Percentiles rank a stretch among this genome's conserved stretches.
phyloP scores from a whole-genome alignment of 164 flowering plant species.

The Umbilicus rupestris region DNA sequence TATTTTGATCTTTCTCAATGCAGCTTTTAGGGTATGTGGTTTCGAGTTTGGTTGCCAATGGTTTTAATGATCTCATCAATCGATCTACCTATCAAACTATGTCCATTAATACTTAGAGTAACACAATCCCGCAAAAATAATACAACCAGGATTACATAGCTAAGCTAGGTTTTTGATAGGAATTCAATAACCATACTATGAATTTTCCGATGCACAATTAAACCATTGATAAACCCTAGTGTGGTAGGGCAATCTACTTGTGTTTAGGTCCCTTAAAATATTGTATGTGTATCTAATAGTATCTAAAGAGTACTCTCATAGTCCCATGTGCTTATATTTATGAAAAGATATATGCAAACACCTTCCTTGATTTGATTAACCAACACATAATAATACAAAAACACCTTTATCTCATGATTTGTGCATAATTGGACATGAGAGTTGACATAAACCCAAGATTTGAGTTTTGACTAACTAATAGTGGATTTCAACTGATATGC shows the following conservation, averaged over 20 bases:
- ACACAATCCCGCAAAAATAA: conserved; percentile 3
- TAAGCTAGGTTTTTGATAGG: background rate
- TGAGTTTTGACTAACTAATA: conserved; percentile 1
- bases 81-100: background rate
- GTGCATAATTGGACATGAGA: conserved; percentile 3
- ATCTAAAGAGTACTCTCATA: background rate
- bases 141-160: background rate
- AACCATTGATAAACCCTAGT: too few species aligned
- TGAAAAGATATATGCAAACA: background rate
- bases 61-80: conserved; percentile 4
- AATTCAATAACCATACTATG: too few species aligned
- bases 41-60: background rate
- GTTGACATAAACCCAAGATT: background rate
- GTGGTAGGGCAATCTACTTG: too few species aligned
- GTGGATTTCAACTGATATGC: background rate
- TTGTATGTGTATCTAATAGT: background rate
- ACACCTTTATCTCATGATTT: conserved; percentile 6
- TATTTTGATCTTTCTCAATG: conserved; percentile 4
- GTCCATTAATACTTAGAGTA: background rate
- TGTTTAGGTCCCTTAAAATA: background rate
- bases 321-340: conserved; percentile 4
- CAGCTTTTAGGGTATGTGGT: conserved; percentile 8
- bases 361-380: background rate
- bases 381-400: background rate
- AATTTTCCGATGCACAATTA: too few species aligned